Base-by-base conservation (phyloP, 2,329 filamentous ascomycete species). In the Pseudomassariella vexata region DNA sequence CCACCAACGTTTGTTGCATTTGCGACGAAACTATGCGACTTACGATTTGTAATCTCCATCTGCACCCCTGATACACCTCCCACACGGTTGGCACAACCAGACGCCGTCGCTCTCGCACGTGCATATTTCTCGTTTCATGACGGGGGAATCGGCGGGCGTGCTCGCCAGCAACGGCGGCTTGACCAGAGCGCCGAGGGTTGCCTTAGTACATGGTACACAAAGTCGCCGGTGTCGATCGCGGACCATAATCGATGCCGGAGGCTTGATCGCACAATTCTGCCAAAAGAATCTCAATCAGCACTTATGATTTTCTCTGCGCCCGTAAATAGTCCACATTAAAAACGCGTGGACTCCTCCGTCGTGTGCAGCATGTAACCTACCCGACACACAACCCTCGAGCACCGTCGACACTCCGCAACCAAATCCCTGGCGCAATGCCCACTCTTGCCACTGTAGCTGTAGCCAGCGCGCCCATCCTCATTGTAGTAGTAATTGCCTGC, bases 261-360 rank as follows among this genome's bases (percentile, higher is more conserved):
- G 79, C 58, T 95, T 95, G 49, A 86, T 82, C 5, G 82, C 81
- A 59, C 90, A 96, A 47, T 96, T 96, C 87, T 94, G 55, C n/a
- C n/a, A n/a, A n/a, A n/a, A n/a, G n/a, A n/a, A n/a, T n/a, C n/a
- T n/a, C n/a, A n/a, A n/a, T n/a, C n/a, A n/a, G n/a, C n/a, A n/a
- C n/a, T n/a, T n/a, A n/a, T n/a, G n/a, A n/a, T n/a, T n/a, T n/a
- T n/a, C n/a, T n/a, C n/a, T n/a, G n/a, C n/a, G n/a, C 24, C 24
- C 26, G 7, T 11, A 28, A n/a, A n/a, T n/a, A n/a, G n/a, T n/a
- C n/a, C n/a, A n/a, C n/a, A n/a, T n/a, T n/a, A n/a, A n/a, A n/a
- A n/a, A n/a, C n/a, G n/a, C n/a, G n/a, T n/a, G n/a, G n/a, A n/a
- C n/a, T n/a, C n/a, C n/a, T n/a, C n/a, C n/a, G n/a, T n/a, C n/a